A percentile compares a stretch with the other conserved stretches of the same genome.
Evolutionary conservation across 2,329 filamentous ascomycete genomes (phyloP).

Genomic region (Corinectria fuckeliana): DNA sequence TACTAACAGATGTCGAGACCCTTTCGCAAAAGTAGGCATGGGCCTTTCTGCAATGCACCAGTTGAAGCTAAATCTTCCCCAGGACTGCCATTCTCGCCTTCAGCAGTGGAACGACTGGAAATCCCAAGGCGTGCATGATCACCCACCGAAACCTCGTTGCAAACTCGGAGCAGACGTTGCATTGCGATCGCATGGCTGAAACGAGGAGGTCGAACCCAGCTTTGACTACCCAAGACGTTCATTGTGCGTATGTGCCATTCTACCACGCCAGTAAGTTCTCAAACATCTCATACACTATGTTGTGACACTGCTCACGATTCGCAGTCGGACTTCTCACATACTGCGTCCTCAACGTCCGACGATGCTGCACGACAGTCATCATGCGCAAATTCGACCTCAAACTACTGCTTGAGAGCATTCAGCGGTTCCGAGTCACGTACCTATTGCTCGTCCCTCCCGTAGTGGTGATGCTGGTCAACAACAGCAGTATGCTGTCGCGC

Average conservation of each 20-base stretch:
- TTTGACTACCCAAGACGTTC: neutral
- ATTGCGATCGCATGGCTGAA: slow-evolving; percentile 2
- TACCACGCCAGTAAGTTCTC: slow-evolving; percentile 12
- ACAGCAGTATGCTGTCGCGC: neutral
- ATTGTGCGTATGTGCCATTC: slow-evolving; percentile 7
- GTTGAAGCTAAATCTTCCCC: neutral
- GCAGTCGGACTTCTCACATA: neutral
- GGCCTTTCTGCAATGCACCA: neutral
- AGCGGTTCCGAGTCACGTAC: neutral
- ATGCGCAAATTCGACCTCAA: slow-evolving; percentile 4
- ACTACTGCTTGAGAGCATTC: neutral
- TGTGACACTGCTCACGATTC: neutral
- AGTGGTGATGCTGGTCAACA: slow-evolving; percentile 6
- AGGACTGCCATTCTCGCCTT: slow-evolving; percentile 9
- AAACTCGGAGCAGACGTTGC: slow-evolving; percentile 13
- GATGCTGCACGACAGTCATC: neutral
- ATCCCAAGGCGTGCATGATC: slow-evolving; percentile 2
- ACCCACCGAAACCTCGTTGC: slow-evolving; percentile 13
- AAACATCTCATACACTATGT: neutral
- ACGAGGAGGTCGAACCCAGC: neutral
- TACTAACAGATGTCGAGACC: neutral
- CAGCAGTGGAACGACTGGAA: slow-evolving; percentile 9
- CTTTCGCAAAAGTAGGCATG: neutral
- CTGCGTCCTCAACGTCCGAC: slow-evolving; percentile 1
- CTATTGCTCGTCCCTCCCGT: slow-evolving; percentile 6